phyloP scores from a whole-genome alignment of 805 yeast genomes.

The Candida methanosorbosa region DNA sequence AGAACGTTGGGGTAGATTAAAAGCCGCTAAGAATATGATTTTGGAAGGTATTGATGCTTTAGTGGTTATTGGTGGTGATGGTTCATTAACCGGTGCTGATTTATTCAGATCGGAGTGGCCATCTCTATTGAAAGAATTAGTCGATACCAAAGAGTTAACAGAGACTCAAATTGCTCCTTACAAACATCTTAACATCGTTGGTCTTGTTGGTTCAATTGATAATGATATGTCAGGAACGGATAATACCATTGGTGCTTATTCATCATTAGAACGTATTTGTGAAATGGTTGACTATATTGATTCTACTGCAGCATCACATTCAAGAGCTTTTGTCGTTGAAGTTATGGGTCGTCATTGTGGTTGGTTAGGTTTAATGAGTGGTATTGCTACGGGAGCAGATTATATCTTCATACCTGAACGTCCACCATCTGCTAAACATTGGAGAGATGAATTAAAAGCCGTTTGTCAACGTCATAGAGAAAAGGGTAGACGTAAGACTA shows the following conservation, averaged over 20 bases:
- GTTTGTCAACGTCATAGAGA: conserved; percentile 57
- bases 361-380: conserved; percentile 79
- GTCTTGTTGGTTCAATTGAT: conserved; percentile 77
- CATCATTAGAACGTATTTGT: conserved; percentile 69
- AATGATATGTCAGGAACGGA: conserved; percentile 83
- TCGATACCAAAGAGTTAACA: conserved; percentile 35
- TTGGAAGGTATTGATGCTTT: conserved; percentile 68
- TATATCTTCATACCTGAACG: conserved; percentile 74
- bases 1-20: conserved; percentile 56
- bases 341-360: conserved; percentile 92
- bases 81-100: conserved; percentile 78
- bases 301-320: conserved; percentile 77
- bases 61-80: conserved; percentile 80
- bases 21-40: conserved; percentile 58
- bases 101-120: conserved; percentile 75
- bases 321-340: conserved; percentile 76
- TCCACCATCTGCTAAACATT: conserved; percentile 53
- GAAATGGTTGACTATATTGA: conserved; percentile 74
- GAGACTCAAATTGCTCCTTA: conserved; percentile 36
- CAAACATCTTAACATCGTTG: conserved; percentile 57
- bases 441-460: conserved; percentile 62
- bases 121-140: conserved; percentile 50
- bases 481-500: conserved; percentile 70
- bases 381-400: conserved; percentile 74
- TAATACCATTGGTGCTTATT: conserved; percentile 74